Conservation (phyloP, 129 eudicot species). For the Saussurea involucrata region DNA sequence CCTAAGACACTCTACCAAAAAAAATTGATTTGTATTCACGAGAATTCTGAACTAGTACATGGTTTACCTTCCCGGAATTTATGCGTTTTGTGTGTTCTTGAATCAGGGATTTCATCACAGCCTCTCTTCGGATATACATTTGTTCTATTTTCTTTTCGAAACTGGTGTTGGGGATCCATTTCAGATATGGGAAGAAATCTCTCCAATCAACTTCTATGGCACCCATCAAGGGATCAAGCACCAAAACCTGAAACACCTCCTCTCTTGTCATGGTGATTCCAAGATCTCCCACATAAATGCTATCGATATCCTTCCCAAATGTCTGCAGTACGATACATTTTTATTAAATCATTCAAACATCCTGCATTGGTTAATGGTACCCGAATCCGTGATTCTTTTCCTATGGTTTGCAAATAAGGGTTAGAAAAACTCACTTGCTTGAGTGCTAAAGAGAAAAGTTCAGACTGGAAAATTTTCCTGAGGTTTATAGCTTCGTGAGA, state of each 20-base stretch:
- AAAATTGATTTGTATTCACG: not conserved
- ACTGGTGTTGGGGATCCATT: conserved; percentile 41
- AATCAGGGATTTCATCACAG: conserved; percentile 47
- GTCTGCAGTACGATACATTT: conserved; percentile 22
- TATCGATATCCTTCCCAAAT: conserved; percentile 38
- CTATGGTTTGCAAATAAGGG: not conserved
- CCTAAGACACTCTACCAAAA: too few species aligned
- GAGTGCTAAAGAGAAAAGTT: conserved; percentile 45
- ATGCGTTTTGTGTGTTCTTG: conserved; percentile 27
- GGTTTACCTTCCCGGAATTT: conserved; percentile 36
- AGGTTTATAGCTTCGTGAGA: conserved; percentile 40
- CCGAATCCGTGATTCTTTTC: not conserved
- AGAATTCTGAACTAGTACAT: not conserved
- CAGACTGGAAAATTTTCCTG: conserved; percentile 34
- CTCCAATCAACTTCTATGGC: conserved; percentile 63
- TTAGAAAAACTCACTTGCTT: conserved; percentile 38
- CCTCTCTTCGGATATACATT: conserved; percentile 29
- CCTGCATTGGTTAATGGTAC: not conserved
- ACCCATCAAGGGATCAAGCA: conserved; percentile 44
- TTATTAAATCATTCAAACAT: not conserved
- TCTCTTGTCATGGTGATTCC: conserved; percentile 41
- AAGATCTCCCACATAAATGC: conserved; percentile 45
- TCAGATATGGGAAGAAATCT: conserved; percentile 57
- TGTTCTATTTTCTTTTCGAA: conserved; percentile 32
- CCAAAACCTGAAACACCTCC: conserved; percentile 35